phyloP scores from a whole-genome alignment of 176 grass and related monocot genomes.

The Areca catechu region DNA sequence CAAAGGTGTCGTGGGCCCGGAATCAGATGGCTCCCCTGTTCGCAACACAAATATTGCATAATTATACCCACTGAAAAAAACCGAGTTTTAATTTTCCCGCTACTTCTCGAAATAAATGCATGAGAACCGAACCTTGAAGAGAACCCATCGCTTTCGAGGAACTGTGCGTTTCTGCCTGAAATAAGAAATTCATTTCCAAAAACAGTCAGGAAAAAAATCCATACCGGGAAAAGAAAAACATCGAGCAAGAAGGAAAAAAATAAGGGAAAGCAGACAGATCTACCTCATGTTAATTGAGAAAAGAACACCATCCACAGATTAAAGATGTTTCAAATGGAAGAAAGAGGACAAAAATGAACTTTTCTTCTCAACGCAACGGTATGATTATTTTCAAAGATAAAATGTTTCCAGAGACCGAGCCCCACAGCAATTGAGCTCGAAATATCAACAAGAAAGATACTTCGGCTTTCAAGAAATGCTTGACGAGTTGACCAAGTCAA shows the following conservation, averaged over 20 bases:
- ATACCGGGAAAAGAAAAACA: neutral
- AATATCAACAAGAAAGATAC: slow-evolving; percentile 6
- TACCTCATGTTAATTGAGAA: slow-evolving; percentile 16
- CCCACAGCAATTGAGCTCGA: slow-evolving; percentile 1
- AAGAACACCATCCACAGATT: neutral
- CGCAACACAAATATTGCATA: slow-evolving; percentile 3
- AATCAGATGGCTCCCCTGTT: slow-evolving; percentile 28
- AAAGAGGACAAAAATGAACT: slow-evolving; percentile 6
- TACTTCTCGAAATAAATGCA: slow-evolving; percentile 1
- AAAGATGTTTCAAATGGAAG: neutral
- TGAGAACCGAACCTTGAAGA: slow-evolving; percentile 28
- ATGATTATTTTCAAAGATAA: neutral
- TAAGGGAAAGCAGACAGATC: slow-evolving; percentile 2
- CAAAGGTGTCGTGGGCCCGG: slow-evolving; percentile 27
- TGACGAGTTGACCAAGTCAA: slow-evolving; percentile 30
- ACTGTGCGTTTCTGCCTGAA: slow-evolving; percentile 22
- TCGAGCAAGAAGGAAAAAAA: too few relatives aligned
- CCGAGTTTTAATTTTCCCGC: neutral
- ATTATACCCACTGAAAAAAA: slow-evolving; percentile 5
- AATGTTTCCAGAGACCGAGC: neutral
- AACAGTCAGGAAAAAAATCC: neutral
- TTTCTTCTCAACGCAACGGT: neutral
- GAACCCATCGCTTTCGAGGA: slow-evolving; percentile 28
- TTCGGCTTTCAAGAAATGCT: slow-evolving; percentile 19
- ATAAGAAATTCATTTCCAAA: neutral